Conservation (phyloP, 345 rosid species). For the Physaria fendleri region DNA sequence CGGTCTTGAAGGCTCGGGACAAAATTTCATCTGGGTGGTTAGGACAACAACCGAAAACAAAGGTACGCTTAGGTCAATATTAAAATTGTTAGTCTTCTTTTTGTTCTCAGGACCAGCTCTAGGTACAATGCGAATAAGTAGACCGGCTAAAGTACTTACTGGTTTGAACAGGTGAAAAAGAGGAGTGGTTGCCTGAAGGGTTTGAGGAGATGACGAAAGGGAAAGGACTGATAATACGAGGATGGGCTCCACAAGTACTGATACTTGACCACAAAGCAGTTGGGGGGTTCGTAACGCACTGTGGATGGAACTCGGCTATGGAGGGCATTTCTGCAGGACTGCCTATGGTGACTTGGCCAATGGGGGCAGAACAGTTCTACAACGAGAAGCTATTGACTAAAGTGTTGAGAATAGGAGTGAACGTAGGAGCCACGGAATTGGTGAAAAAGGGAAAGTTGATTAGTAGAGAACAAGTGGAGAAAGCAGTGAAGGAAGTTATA, state of each 20-base stretch:
- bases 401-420: slow-evolving; percentile 35
- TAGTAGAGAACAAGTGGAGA: slow-evolving; percentile 32
- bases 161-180: slow-evolving; percentile 18
- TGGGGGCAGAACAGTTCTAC: slow-evolving; percentile 41
- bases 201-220: slow-evolving; percentile 34
- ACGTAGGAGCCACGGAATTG: slow-evolving; percentile 34
- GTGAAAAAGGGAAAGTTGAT: slow-evolving; percentile 27
- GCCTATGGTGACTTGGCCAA: slow-evolving; percentile 52
- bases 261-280: slow-evolving; percentile 50
- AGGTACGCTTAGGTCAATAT: background rate
- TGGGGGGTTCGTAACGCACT: slow-evolving; percentile 55
- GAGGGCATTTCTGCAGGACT: slow-evolving; percentile 46
- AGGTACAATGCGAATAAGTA: background rate
- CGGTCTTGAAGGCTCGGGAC: slow-evolving; percentile 35
- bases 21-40: slow-evolving; percentile 50
- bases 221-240: slow-evolving; percentile 43
- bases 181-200: slow-evolving; percentile 38
- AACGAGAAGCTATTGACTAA: slow-evolving; percentile 46
- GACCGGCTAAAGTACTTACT: background rate
- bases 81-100: background rate
- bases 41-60: slow-evolving; percentile 8
- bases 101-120: no score
- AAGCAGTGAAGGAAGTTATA: slow-evolving; percentile 32
- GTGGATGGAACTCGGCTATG: slow-evolving; percentile 55
- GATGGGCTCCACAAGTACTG: slow-evolving; percentile 59